A percentile compares a stretch with the other conserved stretches of the same genome.
phyloP scores from a whole-genome alignment of 78 protist genomes.

The Dictyostelium firmibasis region DNA sequence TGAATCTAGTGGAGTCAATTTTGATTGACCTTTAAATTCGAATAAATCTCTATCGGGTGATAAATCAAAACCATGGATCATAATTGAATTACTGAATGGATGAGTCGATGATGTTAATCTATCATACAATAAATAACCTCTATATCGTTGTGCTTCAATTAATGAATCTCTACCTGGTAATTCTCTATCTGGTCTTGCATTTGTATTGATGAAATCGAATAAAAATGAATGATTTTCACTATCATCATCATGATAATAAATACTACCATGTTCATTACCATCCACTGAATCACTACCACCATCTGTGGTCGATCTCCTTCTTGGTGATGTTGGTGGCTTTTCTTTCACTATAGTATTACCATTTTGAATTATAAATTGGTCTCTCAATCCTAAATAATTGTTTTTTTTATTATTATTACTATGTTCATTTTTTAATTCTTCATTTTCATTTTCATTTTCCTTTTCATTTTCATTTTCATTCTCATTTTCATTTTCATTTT shows the following conservation, averaged over 20 bases:
- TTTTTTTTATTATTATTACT: neutral
- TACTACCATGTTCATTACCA: neutral
- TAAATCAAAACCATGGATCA: neutral
- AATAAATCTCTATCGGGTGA: neutral
- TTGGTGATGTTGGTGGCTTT: neutral
- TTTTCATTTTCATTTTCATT: neutral
- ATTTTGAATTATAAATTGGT: neutral
- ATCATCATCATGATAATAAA: neutral
- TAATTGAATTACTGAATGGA: neutral
- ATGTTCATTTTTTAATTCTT: neutral
- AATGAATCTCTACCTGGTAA: constrained; percentile 57
- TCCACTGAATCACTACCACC: neutral
- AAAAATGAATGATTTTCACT: neutral
- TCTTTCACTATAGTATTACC: neutral
- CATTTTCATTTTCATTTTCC: too few relatives aligned
- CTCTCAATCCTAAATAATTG: neutral
- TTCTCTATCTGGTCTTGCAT: neutral
- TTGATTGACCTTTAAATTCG: constrained; percentile 7
- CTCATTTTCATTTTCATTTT: neutral
- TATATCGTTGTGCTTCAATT: constrained; percentile 17
- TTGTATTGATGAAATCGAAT: neutral
- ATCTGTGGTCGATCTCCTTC: neutral
- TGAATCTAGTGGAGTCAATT: neutral
- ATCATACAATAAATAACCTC: constrained; percentile 42
- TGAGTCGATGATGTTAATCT: neutral